Evolutionary conservation across 2,329 filamentous ascomycete genomes (phyloP).

Genomic region (Fusarium sambucinum): DNA sequence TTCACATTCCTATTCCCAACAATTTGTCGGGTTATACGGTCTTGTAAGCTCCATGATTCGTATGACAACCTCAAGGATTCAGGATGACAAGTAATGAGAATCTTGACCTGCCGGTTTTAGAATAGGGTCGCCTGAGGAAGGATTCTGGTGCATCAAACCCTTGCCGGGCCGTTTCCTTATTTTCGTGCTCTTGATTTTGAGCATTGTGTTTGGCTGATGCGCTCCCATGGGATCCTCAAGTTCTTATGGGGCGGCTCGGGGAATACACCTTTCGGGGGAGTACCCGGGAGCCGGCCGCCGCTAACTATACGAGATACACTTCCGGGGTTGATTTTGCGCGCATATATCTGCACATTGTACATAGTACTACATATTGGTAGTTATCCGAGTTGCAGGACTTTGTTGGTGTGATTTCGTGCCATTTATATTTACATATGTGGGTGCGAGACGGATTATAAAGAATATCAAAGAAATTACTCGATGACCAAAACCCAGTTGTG

Average conservation of each 20-base stretch:
- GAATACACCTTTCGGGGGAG: background rate
- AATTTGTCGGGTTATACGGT: background rate
- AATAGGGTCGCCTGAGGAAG: conserved; percentile 7
- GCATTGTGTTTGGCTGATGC: background rate
- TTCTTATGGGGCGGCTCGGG: background rate
- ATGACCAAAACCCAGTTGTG: too few relatives aligned
- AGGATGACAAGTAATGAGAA: background rate
- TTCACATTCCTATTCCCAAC: conserved; percentile 20
- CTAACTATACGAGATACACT: conserved; percentile 11
- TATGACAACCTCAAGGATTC: background rate
- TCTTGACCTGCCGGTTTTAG: conserved; percentile 14
- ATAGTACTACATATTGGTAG: background rate
- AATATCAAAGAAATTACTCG: background rate
- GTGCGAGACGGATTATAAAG: background rate
- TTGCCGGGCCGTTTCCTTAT: conserved; percentile 1
- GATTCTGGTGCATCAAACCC: background rate
- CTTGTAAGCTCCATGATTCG: background rate
- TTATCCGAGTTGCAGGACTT: background rate
- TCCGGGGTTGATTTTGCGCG: background rate
- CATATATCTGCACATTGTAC: background rate
- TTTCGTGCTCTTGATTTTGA: background rate
- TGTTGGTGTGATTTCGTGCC: background rate
- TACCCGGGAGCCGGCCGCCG: background rate
- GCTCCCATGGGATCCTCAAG: background rate
- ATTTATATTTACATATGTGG: background rate